Base-by-base conservation (phyloP, 139 green algal species). In the Micractinium sp. region DNA sequence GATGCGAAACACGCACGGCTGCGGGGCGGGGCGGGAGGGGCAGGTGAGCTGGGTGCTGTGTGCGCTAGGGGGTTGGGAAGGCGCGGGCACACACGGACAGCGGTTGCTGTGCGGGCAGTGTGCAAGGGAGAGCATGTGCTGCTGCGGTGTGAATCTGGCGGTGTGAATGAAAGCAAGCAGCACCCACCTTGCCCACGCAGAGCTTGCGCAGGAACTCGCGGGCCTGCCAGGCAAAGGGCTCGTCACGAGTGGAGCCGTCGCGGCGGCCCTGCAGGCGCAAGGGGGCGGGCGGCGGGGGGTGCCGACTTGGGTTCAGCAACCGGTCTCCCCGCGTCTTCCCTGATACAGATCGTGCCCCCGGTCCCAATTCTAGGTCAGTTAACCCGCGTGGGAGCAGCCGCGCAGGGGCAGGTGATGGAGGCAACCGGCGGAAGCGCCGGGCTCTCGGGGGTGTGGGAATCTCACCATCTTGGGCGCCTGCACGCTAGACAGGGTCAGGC, bases 151-250 rank as follows among this genome's bases (percentile, higher is more conserved):
- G n/a, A 36, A n/a, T 20, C 0, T n/a, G 29, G 80, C 18, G 35
- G 77, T 27, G 31, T 18, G 18, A n/a, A 61, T 15, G n/a, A 18
- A 22, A 31, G 33, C 7, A 13, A 19, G 53, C 7, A 41, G 67
- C 29, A 39, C 85, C 27, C 75, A 97, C 95, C 95, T 98, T 95
- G 27, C 98, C 98, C 66, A 99, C 96, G 60, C 93, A 89, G 60
- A 96, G 95, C 88, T 97, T 96, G 76, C 98, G 94, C 79, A 99
- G 92, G 78, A 96, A 98, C 90, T 99, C 98, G n/a, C 96, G 93
- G 7, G 94, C 93, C 31, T 96, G 90, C 95, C 96, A 99, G 16
- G 98, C 98, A 88, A 98, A 99, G 1, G 97, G 93, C 91, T 99
- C 98, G 36, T 99, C 98, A n/a, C 85, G 91, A 3, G 93, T 97